Evolutionary conservation across 371 early-diverging fungal species (phyloP), one percentile per base, ranked within the genome.

Genomic region (Haplosporangium sp.): DNA sequence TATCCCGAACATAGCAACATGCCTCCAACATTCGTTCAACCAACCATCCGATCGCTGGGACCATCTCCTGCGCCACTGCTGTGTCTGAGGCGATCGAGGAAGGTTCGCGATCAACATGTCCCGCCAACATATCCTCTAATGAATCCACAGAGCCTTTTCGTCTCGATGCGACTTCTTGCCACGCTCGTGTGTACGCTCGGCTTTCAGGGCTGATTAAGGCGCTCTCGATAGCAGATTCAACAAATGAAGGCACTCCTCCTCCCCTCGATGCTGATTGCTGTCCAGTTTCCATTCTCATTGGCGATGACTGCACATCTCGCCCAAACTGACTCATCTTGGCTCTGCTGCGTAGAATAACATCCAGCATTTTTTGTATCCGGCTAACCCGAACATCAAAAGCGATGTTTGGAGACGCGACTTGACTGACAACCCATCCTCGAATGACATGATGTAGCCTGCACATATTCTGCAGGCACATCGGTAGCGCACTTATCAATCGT

Each of bases 121-220:
- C 21, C 2, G 51, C 43, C 63, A 90, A 57, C 6, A 83, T 64
- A 45, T 89, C 90, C 18, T 92, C 93, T 1, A 93, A 73, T 0
- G 91, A 86, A 36, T 93, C 93, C 0, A 92, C 58, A 21, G 82
- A 84, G 2, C 83, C 81, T 47, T 80, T 67, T 20, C 87, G 85
- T 62, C 85, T 81, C 13, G 74, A 65, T 5, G 91, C 87, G 0
- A 90, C 83, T 48, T 89, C 89, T n/a, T 83, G 65, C 95, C 95
- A 94, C 0, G 91, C 88, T 37, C 87, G 85, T 16, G 85, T 76
- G 69, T 89, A 94, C 14, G 85, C 70, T 16, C 95, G 85, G 14
- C 90, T 88, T 82, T 94, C 93, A 11, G 95, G 94, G 54, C 93
- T 92, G 55, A 94, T 85, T 23, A 94, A 73, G 0, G 94, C 94